Conservation (phyloP, 139 green algal genomes). For the Chlamydomonas applanata region DNA sequence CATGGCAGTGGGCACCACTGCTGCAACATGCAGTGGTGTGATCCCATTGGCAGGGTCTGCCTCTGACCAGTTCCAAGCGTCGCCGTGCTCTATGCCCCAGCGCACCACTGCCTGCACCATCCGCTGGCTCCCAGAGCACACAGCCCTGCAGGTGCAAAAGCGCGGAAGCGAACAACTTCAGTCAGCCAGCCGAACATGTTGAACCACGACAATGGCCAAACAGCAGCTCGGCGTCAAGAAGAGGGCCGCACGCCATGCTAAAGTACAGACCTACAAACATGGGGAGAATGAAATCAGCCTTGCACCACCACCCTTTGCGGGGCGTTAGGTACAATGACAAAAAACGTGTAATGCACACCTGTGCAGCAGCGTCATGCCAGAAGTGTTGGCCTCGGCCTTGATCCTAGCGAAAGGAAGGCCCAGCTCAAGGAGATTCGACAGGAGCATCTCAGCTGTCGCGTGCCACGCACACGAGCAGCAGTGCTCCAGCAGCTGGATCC, state of each 20-base stretch:
- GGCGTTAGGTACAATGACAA: too few relatives aligned
- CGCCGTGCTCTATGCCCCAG: neutral
- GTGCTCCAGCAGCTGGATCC: slow-evolving; percentile 17
- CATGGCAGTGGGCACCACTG: neutral
- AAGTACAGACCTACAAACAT: too few relatives aligned
- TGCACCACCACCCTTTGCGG: too few relatives aligned
- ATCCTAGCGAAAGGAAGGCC: neutral
- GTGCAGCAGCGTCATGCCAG: slow-evolving; percentile 9
- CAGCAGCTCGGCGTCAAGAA: too few relatives aligned
- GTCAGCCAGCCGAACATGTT: too few relatives aligned
- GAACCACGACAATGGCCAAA: too few relatives aligned
- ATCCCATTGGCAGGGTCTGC: slow-evolving; percentile 8
- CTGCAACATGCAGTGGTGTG: slow-evolving; percentile 13
- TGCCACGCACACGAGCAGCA: slow-evolving; percentile 8
- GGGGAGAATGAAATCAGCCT: too few relatives aligned
- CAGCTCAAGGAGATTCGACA: neutral
- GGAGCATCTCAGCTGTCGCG: slow-evolving; percentile 9
- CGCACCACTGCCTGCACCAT: slow-evolving; percentile 11
- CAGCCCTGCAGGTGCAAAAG: slow-evolving; percentile 1
- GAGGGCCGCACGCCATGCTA: too few relatives aligned
- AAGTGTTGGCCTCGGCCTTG: neutral
- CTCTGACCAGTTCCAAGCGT: slow-evolving; percentile 9
- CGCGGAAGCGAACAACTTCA: too few relatives aligned
- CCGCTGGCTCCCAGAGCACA: slow-evolving; percentile 2
- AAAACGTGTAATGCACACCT: too few relatives aligned